Conservation (phyloP, 148 eudicot species). For the Polygonum maritimum region DNA sequence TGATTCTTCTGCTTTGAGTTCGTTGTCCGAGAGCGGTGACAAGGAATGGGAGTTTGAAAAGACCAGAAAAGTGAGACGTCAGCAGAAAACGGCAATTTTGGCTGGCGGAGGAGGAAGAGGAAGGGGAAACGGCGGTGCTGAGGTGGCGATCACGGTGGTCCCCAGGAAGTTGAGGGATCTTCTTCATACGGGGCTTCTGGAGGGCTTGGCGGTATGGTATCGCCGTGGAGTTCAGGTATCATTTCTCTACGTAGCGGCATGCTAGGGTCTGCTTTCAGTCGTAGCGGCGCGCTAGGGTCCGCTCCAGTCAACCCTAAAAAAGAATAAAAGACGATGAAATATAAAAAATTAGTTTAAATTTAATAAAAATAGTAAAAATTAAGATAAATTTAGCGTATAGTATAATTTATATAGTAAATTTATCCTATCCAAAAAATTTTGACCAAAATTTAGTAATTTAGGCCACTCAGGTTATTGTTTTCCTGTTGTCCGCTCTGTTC, state of each 20-base stretch:
- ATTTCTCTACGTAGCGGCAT: no score
- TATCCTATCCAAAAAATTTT: no score
- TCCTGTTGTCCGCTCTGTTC: not conserved
- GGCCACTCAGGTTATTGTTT: no score
- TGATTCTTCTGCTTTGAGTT: not conserved
- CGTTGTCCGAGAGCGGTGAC: not conserved
- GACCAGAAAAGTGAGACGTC: not conserved
- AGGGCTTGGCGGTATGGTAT: slow-evolving; percentile 53
- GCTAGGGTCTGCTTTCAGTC: no score
- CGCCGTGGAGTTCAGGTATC: slow-evolving; percentile 52
- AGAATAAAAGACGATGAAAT: no score
- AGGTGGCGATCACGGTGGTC: slow-evolving; percentile 18
- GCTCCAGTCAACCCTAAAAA: no score
- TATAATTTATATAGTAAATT: no score
- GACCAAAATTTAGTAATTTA: no score
- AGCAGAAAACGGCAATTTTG: not conserved
- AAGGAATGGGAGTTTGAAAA: not conserved
- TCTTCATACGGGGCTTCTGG: slow-evolving; percentile 55
- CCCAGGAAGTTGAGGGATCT: slow-evolving; percentile 42
- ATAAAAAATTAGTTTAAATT: no score
- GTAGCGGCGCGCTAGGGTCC: no score
- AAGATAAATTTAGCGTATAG: no score
- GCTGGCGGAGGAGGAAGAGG: not conserved
- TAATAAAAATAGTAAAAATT: no score
- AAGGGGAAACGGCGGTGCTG: not conserved